Base-by-base conservation (phyloP, 139 green algal genomes). In the Bryopsis sp. region DNA sequence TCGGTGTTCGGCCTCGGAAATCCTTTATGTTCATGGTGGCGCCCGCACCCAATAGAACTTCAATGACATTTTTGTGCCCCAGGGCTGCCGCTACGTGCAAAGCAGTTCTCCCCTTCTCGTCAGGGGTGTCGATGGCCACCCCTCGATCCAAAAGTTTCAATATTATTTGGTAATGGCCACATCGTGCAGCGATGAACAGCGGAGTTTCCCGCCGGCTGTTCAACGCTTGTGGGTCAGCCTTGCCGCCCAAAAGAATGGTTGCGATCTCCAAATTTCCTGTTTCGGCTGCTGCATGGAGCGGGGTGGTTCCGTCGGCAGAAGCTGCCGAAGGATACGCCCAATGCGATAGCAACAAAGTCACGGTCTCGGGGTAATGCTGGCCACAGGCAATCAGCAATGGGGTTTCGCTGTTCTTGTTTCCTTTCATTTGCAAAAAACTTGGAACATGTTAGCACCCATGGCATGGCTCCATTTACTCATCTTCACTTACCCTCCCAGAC, bases 221-320 rank as follows among this genome's bases (percentile, higher is more conserved):
- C 58, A 26, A 47, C 15, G 58, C 58, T 26, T 65, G 39, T 15
- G 58, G 58, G 43, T 65, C 58, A 65, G 15, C 22, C 4, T 33
- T 15, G 28, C n/a, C 19, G 28, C 4, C 26, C 58, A 65, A 39
- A 31, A 65, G n/a, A n/a, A n/a, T n/a, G n/a, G n/a, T 26, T 24
- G 33, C 50, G 6, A 33, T 46, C 43, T 65, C 58, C 8, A 32
- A 31, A 35, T 33, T 33, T 15, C 31, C 31, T 6, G 43, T 39
- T 43, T 65, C 58, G 28, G 58, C 26, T 35, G 58, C 58, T 29
- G 37, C 62, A 35, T 69, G 62, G 3, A 69, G 62, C 4, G 62
- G 62, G 22, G 62, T 69, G 22, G 37, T 69, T 11, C 62, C 62
- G 43, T 69, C 37, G 3, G 62, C 62, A 15, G 58, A 31, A 65